Evolutionary conservation across 768 basidiomycete species (phyloP), one percentile per base, ranked within the genome.

Genomic region (Serendipita sp.): DNA sequence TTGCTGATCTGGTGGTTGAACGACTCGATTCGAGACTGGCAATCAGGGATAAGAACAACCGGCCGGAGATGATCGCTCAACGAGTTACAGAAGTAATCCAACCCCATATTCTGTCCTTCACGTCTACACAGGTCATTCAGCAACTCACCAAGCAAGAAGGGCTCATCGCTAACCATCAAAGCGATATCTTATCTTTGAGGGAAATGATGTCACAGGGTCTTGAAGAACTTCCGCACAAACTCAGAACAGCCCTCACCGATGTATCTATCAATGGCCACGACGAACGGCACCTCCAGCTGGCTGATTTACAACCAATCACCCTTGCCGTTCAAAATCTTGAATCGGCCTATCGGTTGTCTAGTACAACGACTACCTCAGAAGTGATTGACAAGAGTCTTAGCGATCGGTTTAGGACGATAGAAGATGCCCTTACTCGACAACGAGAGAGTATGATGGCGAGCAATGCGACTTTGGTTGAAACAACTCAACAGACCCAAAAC

Each of bases 1-100:
- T 92, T 0, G 87, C 90, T 1, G 90, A 91, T 70, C 80, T 91
- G 33, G 90, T 92, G 1, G 87, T 92, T 5, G 90, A 90, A 71
- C 82, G 90, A 31, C 77, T 92, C 10, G 87, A 91, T 69, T 86
- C 89, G 10, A 82, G 88, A 18, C 78, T 92, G 55, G 81, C 87
- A 43, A 84, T 88, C 31, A 80, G 89, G 6, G 89, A 91, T 72
- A 83, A 85, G 40, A 34, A 4, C 34, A 45, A 36, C 15, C 66
- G 52, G 36, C 64, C 67, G 33, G 67, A 68, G n/a, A 33, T 48
- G 8, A 62, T 68, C 29, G 63, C 64, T 5, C 50, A 43, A 27
- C 44, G 44, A 34, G 45, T 63, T 53, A 10, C 40, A 23, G 62
- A 63, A 44, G 62, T 23, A 11, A n/a, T 63, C 23, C 6, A 63